Base-by-base conservation (phyloP, 2,329 filamentous ascomycete genomes). In the Calonectria pteridis region DNA sequence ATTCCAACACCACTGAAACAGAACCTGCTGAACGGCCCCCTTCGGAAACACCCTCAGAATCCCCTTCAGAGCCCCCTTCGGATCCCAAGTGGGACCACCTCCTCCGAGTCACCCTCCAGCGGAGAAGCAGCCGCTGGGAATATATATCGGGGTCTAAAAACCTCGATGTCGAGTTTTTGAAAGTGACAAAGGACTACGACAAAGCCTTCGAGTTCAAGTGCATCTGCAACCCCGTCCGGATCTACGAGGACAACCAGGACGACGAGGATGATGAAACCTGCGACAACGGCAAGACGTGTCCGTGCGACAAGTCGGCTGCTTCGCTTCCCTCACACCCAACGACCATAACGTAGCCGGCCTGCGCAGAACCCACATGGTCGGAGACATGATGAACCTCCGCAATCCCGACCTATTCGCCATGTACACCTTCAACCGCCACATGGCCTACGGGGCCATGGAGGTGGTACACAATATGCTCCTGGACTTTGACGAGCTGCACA, bases 361-460 rank as follows among this genome's bases (percentile, higher is more conserved):
- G 10, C 37, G 20, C 13, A 49, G 37, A 23, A 33, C 26, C 40
- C 9, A 18, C 9, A n/a, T 29, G 40, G 40, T 28, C 7, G 26
- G 40, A 33, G 16, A 49, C 40, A 64, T 64, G 59, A 64, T 64
- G 40, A 33, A 64, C 28, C 28, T 64, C 28, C 59, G 59, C 10
- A 33, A 46, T 11, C 59, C 59, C 5, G 59, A 64, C 18, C 3
- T 20, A 1, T 64, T 64, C n/a, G 28, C 18, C 4, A 46, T 64
- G 40, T 64, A 64, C 59, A 64, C 59, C 4, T 64, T 64, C 59
- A 43, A 43, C 28, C 37, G 43, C 29, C 59, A 64, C 26, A 23
- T 64, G 40, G 26, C 59, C 40, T 64, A 64, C 18, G 59, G 59
- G 16, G 40, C 59, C 1, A 26, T 64, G 3, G 59, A 64, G 28